These are phyloP conservation scores for Serpula lacrymans DNA, from an alignment of 768 basidiomycete genomes.

Conservation along the genomic window DNA sequence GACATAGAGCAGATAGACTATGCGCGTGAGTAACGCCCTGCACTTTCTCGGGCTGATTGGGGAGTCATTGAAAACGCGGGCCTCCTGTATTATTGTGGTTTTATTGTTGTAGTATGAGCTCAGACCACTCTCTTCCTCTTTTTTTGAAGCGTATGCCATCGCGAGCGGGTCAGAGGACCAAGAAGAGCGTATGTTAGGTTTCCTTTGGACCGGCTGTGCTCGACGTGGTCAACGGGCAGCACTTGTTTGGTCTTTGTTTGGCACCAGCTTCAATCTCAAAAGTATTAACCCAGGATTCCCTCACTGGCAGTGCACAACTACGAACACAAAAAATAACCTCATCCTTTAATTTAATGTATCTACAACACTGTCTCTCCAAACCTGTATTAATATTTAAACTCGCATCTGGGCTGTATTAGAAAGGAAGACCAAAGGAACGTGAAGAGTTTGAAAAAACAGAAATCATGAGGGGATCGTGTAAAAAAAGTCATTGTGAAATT, in stretches of 20 bases:
- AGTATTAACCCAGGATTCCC: too few species aligned
- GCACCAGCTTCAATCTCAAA: too few species aligned
- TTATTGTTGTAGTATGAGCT: constrained; percentile 96
- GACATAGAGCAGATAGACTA: constrained; percentile 94
- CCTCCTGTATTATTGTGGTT: constrained; percentile 97
- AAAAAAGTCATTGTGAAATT: too few species aligned
- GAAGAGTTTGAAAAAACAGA: too few species aligned
- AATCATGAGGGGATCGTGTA: too few species aligned
- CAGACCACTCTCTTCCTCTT: constrained; percentile 93
- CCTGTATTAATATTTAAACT: too few species aligned
- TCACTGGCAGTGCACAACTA: too few species aligned
- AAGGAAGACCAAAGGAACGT: too few species aligned
- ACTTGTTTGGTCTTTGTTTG: constrained; percentile 20
- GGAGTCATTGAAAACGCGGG: constrained; percentile 98
- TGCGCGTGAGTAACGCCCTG: constrained; percentile 91
- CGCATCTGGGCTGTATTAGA: too few species aligned
- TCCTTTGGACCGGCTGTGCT: constrained; percentile 4
- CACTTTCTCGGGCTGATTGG: constrained; percentile 98
- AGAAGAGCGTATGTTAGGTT: constrained; percentile 11
- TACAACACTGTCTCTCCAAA: too few species aligned
- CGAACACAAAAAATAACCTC: too few species aligned
- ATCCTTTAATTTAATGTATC: too few species aligned
- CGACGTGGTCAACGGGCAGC: constrained; percentile 19
- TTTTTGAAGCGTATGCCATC: constrained; percentile 85
- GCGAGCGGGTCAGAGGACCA: constrained; percentile 35